Base-by-base conservation (phyloP, 108 stramenopile genomes). In the Nitzschia sp. region DNA sequence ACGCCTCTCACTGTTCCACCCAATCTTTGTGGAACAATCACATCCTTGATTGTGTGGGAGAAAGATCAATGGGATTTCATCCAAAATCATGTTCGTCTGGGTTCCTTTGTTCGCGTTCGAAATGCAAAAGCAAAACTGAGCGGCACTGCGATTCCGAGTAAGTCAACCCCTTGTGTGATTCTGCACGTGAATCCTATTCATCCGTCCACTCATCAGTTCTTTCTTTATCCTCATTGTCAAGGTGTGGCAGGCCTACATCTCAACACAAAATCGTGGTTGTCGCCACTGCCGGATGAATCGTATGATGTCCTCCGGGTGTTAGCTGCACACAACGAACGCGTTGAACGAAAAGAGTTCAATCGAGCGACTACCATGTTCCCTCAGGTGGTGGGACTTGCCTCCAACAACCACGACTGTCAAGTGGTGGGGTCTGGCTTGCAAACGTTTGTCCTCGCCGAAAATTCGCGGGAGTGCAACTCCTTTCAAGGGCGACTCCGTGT, bases 31-130 rank as follows among this genome's bases (percentile, higher is more conserved):
- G 93, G 93, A 7, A 73, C 84, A 63, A 83, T 91, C 20, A 80
- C 81, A 17, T 91, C 91, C 72, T 82, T 80, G 17, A 78, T 82
- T 10, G 72, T 94, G 14, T 94, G 88, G 90, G 93, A 91, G 64
- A 67, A 80, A 61, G 41, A 83, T 10, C 80, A 88, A 41, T 94
- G 93, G 93, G 77, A 86, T 21, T 53, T 82, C 9, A 76, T 91
- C 21, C 41, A 53, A 37, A 40, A 72, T n/a, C 65, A 77, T 25
- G 51, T 87, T 39, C 50, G 61, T 10, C 56, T 83, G 51, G 92
- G 92, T 10, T 64, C 80, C 9, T 94, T 89, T 78, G 55, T 91
- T 51, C 83, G 93, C 2, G 75, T 94, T 24, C 71, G 88, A 59
- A 94, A 94, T 69, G 66, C 52, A 51, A 52, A 55, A 52, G 40